phyloP scores from a whole-genome alignment of 2,329 filamentous ascomycete species.

The Pezizomycotina sp. region DNA sequence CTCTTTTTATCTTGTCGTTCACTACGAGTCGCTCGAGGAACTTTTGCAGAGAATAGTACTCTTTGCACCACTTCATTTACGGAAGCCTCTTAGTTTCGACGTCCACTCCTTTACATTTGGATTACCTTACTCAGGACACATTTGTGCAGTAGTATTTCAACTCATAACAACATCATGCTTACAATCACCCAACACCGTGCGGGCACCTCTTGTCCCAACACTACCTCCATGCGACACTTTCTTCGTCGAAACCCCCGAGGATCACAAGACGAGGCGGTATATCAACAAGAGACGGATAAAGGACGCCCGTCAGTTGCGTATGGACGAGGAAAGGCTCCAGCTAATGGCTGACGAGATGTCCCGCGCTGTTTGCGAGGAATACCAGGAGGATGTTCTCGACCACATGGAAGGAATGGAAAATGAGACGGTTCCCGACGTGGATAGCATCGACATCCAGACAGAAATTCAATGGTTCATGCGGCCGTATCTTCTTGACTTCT shows the following conservation, averaged over 20 bases:
- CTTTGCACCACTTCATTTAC: constrained; percentile 29
- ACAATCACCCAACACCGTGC: constrained; percentile 38
- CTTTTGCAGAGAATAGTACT: too few species aligned
- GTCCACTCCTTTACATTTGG: constrained; percentile 35
- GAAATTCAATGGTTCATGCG: constrained; percentile 99
- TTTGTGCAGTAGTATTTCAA: too few species aligned
- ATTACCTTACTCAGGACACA: constrained; percentile 31
- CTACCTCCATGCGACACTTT: constrained; percentile 52
- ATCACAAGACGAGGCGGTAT: constrained; percentile 34
- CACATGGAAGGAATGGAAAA: constrained; percentile 95
- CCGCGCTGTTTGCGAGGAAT: constrained; percentile 68
- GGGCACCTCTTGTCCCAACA: constrained; percentile 35
- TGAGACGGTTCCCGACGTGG: constrained; percentile 85
- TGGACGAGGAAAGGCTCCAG: constrained; percentile 64
- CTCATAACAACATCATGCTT: constrained; percentile 20
- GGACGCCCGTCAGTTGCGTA: too few species aligned
- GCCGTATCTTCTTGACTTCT: constrained; percentile 95
- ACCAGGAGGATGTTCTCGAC: constrained; percentile 81
- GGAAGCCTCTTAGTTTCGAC: constrained; percentile 26
- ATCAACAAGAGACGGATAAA: constrained; percentile 23
- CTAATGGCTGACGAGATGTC: constrained; percentile 81
- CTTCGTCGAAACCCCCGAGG: constrained; percentile 46
- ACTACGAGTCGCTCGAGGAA: too few species aligned
- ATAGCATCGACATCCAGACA: constrained; percentile 95
- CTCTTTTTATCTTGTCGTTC: constrained; percentile 15